Conservation (phyloP, 2,329 filamentous ascomycete species). For the Colletotrichum cuscutae region DNA sequence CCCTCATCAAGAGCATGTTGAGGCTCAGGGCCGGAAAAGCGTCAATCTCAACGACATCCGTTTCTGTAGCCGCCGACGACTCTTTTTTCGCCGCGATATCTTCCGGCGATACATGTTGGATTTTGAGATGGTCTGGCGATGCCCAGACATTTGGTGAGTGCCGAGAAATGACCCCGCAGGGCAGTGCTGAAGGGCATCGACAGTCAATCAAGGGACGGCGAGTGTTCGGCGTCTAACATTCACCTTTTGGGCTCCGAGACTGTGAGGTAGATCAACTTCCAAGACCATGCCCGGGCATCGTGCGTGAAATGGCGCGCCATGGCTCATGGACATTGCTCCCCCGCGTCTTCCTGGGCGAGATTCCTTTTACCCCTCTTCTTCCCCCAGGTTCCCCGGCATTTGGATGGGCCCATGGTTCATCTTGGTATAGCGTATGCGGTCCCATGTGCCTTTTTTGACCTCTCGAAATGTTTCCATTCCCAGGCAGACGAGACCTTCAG, state of each 20-base stretch:
- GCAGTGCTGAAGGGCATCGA: constrained; percentile 28
- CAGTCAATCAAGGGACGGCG: constrained; percentile 16
- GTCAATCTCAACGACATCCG: constrained; percentile 32
- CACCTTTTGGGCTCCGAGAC: constrained; percentile 32
- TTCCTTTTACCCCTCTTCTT: constrained; percentile 19
- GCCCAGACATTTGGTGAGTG: constrained; percentile 24
- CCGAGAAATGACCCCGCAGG: constrained; percentile 31
- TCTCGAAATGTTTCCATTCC: constrained; percentile 11
- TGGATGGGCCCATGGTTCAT: constrained; percentile 14
- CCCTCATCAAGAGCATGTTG: constrained; percentile 21
- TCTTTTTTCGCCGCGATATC: not conserved
- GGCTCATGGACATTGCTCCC: not conserved
- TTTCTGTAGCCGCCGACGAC: not conserved
- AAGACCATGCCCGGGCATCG: not conserved
- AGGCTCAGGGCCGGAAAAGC: constrained; percentile 19
- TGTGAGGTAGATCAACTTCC: not conserved
- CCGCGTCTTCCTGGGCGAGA: constrained; percentile 17
- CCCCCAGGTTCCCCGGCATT: constrained; percentile 17
- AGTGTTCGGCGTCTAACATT: constrained; percentile 23
- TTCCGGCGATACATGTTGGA: not conserved
- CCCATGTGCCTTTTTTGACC: not conserved
- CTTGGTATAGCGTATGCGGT: not conserved
- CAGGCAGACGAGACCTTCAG: not conserved
- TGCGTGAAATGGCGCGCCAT: not conserved
- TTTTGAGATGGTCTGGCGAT: not conserved